Conservation (phyloP, 2,329 filamentous ascomycete species). For the Coniochaeta sp. region DNA sequence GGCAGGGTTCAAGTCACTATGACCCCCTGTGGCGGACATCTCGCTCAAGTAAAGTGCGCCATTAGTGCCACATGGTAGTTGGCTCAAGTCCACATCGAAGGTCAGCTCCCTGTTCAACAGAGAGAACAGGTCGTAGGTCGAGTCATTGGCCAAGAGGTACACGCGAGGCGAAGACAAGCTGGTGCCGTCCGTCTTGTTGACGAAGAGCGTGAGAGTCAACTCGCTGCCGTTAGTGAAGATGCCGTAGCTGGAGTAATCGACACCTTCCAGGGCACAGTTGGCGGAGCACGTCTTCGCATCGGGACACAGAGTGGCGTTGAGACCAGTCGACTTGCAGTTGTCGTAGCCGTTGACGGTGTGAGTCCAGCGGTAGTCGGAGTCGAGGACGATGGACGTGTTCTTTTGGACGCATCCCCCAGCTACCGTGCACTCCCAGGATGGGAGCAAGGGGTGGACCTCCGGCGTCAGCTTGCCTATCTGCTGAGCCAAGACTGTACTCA, state of each 20-base stretch:
- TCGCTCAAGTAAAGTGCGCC: constrained; percentile 53
- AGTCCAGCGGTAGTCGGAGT: constrained; percentile 35
- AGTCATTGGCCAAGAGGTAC: constrained; percentile 36
- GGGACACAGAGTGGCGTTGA: constrained; percentile 36
- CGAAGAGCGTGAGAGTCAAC: constrained; percentile 31
- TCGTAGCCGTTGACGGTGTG: constrained; percentile 25
- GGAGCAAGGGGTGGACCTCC: constrained; percentile 40
- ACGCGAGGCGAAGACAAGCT: constrained; percentile 5
- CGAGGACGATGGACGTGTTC: constrained; percentile 40
- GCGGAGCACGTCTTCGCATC: constrained; percentile 39
- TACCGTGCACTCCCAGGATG: constrained; percentile 42
- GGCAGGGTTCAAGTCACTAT: constrained; percentile 39
- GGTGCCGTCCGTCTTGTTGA: constrained; percentile 20
- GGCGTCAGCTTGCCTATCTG: constrained; percentile 15
- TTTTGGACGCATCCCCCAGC: constrained; percentile 38
- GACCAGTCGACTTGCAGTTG: constrained; percentile 25
- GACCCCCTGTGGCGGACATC: constrained; percentile 53
- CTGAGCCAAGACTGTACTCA: constrained; percentile 4
- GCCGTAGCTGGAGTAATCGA: constrained; percentile 34
- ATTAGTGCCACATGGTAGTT: constrained; percentile 54
- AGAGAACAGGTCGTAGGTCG: constrained; percentile 48
- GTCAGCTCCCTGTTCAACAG: constrained; percentile 52
- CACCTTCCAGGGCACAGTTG: constrained; percentile 46
- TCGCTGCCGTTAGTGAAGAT: constrained; percentile 18
- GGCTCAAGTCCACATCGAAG: constrained; percentile 56